Conservation (phyloP, 2,329 filamentous ascomycete species). For the Cladosporium colombiae region DNA sequence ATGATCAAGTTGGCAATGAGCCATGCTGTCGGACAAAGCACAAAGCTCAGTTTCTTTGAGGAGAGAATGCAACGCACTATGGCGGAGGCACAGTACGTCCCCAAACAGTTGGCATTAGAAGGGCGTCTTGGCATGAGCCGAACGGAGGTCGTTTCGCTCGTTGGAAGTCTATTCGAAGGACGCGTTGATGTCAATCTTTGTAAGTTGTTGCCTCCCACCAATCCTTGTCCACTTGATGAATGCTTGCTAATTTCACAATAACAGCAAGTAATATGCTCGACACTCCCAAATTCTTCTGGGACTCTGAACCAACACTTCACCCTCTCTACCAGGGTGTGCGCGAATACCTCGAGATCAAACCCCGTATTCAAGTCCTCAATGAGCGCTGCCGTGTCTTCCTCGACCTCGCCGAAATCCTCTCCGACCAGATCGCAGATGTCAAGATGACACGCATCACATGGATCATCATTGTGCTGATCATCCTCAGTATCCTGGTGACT, state of each 20-base stretch:
- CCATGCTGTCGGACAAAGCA: constrained; percentile 96
- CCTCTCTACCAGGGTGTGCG: constrained; percentile 92
- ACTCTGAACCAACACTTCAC: constrained; percentile 90
- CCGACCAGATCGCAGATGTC: constrained; percentile 85
- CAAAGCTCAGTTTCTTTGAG: constrained; percentile 93
- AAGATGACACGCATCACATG: constrained; percentile 97
- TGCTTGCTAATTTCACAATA: neutral
- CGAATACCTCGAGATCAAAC: constrained; percentile 97
- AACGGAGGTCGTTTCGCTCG: constrained; percentile 86
- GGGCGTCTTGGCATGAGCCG: constrained; percentile 89
- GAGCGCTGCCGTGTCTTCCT: constrained; percentile 96
- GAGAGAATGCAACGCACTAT: constrained; percentile 95
- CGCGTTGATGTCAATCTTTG: constrained; percentile 97
- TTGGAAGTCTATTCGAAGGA: constrained; percentile 87
- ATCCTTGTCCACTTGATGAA: neutral
- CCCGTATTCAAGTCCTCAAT: constrained; percentile 93
- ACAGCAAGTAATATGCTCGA: constrained; percentile 92
- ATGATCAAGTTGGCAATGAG: constrained; percentile 99
- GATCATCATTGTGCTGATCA: constrained; percentile 95
- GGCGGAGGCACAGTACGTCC: constrained; percentile 88
- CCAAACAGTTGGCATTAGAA: constrained; percentile 82
- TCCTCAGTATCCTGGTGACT: constrained; percentile 88
- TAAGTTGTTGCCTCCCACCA: constrained; percentile 52
- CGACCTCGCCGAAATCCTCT: constrained; percentile 91
- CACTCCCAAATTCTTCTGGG: constrained; percentile 98